phyloP scores from a whole-genome alignment of 2,329 filamentous ascomycete genomes.

The Elsinoe necatrix region DNA sequence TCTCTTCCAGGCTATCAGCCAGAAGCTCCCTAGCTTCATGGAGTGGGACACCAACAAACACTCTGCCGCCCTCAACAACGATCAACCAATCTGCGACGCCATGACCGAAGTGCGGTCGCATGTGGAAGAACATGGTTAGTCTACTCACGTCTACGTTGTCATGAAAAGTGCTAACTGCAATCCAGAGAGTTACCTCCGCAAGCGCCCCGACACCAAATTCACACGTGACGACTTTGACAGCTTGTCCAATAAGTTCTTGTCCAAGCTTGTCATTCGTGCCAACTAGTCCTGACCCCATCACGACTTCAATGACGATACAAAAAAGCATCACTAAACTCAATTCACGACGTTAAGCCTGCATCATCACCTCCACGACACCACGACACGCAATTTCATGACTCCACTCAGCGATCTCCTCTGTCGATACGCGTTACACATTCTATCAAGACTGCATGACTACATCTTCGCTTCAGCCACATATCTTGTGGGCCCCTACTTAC shows the following conservation, averaged over 20 bases:
- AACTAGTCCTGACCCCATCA: slow-evolving; percentile 47
- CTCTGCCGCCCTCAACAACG: slow-evolving; percentile 82
- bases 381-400: neutral
- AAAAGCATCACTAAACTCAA: slow-evolving; percentile 4
- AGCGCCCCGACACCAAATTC: slow-evolving; percentile 71
- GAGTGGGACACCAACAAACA: slow-evolving; percentile 94
- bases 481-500: slow-evolving; percentile 3
- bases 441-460: slow-evolving; percentile 1
- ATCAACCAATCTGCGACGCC: slow-evolving; percentile 83
- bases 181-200: slow-evolving; percentile 76
- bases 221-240: slow-evolving; percentile 90
- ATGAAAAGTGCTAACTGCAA: slow-evolving; percentile 17
- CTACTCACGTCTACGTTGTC: neutral
- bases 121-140: slow-evolving; percentile 86
- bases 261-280: slow-evolving; percentile 89
- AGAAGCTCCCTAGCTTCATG: slow-evolving; percentile 84
- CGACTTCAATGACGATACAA: neutral
- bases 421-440: neutral
- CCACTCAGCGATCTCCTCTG: neutral
- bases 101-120: slow-evolving; percentile 93
- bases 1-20: slow-evolving; percentile 94
- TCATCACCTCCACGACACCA: neutral
- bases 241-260: slow-evolving; percentile 93
- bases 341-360: neutral
- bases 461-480: neutral